Percentiles rank a stretch among this genome's conserved stretches.
Conservation (phyloP, 176 grass and related monocot species). For the Zoysia pacifica region DNA sequence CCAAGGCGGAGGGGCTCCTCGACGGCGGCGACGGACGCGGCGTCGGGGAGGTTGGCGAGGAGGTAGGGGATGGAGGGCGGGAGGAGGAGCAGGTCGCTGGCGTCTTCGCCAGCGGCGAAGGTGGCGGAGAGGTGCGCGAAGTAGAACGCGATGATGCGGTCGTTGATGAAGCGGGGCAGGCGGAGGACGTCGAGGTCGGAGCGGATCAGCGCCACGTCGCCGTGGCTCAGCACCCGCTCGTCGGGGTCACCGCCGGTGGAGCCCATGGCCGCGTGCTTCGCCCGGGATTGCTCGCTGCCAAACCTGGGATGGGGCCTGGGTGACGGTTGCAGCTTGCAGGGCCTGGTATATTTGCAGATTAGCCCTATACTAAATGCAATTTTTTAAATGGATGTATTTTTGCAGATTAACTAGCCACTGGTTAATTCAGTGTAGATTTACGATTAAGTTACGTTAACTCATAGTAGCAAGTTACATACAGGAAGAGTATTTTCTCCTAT, state of each 20-base stretch:
- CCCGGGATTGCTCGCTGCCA: neutral
- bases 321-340: neutral
- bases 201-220: slow-evolving; percentile 60
- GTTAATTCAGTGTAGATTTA: too few species aligned
- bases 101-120: slow-evolving; percentile 12
- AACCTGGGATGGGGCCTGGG: too few species aligned
- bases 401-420: too few species aligned
- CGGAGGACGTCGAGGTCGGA: slow-evolving; percentile 68
- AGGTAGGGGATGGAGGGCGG: slow-evolving; percentile 73
- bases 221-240: slow-evolving; percentile 55
- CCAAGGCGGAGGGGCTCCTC: slow-evolving; percentile 52
- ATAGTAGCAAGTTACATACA: too few species aligned
- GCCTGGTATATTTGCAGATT: neutral
- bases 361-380: too few species aligned
- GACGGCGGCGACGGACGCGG: slow-evolving; percentile 37
- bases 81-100: slow-evolving; percentile 54
- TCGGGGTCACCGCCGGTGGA: slow-evolving; percentile 15
- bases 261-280: slow-evolving; percentile 14
- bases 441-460: too few species aligned
- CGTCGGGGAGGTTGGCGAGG: slow-evolving; percentile 65
- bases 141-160: slow-evolving; percentile 83
- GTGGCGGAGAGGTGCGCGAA: slow-evolving; percentile 46
- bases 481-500: too few species aligned
- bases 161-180: slow-evolving; percentile 65
- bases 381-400: too few species aligned